These are phyloP conservation scores for Zangia roseola DNA, from an alignment of 768 basidiomycete species.

Conservation along the genomic window DNA sequence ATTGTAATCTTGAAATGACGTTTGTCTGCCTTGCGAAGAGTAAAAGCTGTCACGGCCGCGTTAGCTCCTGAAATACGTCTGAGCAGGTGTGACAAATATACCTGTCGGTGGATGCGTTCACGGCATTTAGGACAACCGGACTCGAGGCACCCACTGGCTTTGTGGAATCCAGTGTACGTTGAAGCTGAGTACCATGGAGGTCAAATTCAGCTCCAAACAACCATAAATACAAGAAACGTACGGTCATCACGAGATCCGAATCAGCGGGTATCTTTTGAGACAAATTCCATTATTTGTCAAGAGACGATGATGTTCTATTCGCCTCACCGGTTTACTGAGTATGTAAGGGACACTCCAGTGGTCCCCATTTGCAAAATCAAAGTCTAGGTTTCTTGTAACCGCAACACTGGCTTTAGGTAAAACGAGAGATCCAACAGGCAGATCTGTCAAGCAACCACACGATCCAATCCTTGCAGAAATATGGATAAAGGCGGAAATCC, in stretches of 20 bases:
- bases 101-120: constrained; percentile 87
- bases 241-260: constrained; percentile 46
- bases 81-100: constrained; percentile 23
- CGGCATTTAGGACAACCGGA: constrained; percentile 40
- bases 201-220: constrained; percentile 3
- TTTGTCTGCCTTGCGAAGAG: constrained; percentile 82
- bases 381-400: constrained; percentile 74
- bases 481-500: not conserved
- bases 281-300: constrained; percentile 1
- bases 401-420: constrained; percentile 68
- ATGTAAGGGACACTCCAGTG: constrained; percentile 49
- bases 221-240: constrained; percentile 29
- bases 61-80: constrained; percentile 7
- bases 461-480: constrained; percentile 63
- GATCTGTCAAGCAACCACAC: constrained; percentile 67
- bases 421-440: constrained; percentile 75
- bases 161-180: constrained; percentile 41
- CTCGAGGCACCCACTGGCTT: constrained; percentile 40
- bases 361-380: constrained; percentile 57
- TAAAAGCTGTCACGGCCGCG: constrained; percentile 57
- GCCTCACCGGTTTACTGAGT: constrained; percentile 61
- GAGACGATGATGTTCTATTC: not conserved
- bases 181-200: constrained; percentile 42
- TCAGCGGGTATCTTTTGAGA: constrained; percentile 57
- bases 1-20: constrained; percentile 78